Evolutionary conservation across 495 filamentous ascomycete genomes (phyloP), one percentile per base, ranked within the genome.

Genomic region (Tetracladium marchalianum): DNA sequence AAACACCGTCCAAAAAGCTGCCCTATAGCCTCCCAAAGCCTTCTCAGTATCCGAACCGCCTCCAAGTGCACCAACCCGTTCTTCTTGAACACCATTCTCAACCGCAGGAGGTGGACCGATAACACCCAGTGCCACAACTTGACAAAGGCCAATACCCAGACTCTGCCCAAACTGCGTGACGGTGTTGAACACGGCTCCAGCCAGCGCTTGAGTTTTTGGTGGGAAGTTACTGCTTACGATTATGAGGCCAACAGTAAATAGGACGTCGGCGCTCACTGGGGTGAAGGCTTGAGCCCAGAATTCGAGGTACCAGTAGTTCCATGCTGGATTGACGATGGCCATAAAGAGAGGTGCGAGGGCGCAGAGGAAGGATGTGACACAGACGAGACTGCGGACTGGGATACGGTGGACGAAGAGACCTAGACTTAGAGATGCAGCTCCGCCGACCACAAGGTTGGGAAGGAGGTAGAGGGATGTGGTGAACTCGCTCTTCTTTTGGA

Each of bases 171-270:
- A 70, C 56, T 83, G 78, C 1, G 71, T 60, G 11, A 76, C 58
- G 0, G 77, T 78, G 51, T 80, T 80, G 63, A 82, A 83, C 0
- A 84, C 78, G 1, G 73, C 80, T 5, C 79, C 78, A 1, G 74
- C 78, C 1, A 85, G 66, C 0, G 69, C 77, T 43, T 84, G 77
- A 0, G 69, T 80, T 34, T 72, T 57, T 1, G 64, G 47, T 0
- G 77, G 72, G 50, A 84, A 82, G 2, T 65, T 65, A 13, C 68
- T 60, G 0, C 76, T 69, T 42, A 83, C 74, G 42, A 81, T 56
- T 15, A 85, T 59, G 32, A 81, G 78, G 4, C 74, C 72, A 11
- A 82, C 67, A 12, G 71, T 76, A 61, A 81, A 85, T 10, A 81
- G 65, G 4, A 71, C 65, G 51, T 82, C 79, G 0, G 71, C 69